Evolutionary conservation across 495 filamentous ascomycete species (phyloP), one percentile per base, ranked within the genome.

Genomic region (Aspergillus ostianus): DNA sequence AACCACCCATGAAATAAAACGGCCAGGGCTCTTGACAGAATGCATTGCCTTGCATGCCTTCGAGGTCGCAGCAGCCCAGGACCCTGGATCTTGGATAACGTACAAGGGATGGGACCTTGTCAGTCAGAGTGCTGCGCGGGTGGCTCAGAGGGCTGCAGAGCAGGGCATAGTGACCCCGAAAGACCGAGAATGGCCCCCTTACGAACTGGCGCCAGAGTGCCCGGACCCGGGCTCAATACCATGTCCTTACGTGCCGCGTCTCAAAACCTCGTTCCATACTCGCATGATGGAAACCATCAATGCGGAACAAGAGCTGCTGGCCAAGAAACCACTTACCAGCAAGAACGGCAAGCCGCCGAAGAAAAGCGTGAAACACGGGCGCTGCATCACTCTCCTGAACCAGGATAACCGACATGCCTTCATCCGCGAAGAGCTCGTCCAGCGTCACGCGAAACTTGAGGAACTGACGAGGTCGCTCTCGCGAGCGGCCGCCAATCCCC

Each of bases 1-100:
- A 27, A 73, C 66, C 2, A 56, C 87, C 3, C 68, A 65, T 18
- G 68, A 75, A 4, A 82, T 88, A 48, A 76, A 64, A 46, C 85
- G 86, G 49, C 51, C 76, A 7, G 68, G 85, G 1, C 56, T 90
- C 2, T 67, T 84, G 17, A 75, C 81, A 8, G 88, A 92, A 63
- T 68, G 63, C 47, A 63, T 88, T 2, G 68, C 76, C 6, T 80
- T 79, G 50, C 73, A 80, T 30, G 64, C 80, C 4, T 71, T 80
- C 13, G 75, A 83, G 56, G 66, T 87, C 47, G 83, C 78, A 2
- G 69, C 68, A 18, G 53, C 59, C 4, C 61, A 64, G 4, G 60
- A 66, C 13, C 46, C 47, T 15, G 47, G 29, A 12, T 7, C 54
- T 0, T 67, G 64, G 55, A 36, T 60, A 30, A 57, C 46, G n/a